Conservation (phyloP, 2,329 filamentous ascomycete genomes). For the Colletotrichum noveboracense region DNA sequence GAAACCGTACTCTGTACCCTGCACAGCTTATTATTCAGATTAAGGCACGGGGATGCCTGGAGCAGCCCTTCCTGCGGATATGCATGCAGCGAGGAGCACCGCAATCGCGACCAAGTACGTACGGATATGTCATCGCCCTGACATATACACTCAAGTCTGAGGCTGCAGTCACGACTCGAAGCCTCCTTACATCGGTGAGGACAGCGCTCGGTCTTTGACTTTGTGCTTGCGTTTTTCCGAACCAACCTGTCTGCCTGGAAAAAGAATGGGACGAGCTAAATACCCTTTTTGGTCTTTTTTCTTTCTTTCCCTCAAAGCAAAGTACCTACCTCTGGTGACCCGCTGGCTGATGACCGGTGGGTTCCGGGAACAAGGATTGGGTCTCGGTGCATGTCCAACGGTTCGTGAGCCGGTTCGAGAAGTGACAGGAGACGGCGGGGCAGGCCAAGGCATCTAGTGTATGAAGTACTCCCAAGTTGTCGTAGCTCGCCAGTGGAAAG, state of each 20-base stretch:
- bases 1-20: neutral
- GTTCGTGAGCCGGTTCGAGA: conserved; percentile 20
- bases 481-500: neutral
- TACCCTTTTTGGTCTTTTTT: neutral
- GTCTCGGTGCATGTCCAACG: conserved; percentile 2
- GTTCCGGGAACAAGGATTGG: neutral
- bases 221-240: neutral
- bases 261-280: neutral
- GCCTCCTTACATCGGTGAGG: neutral
- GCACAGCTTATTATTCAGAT: neutral
- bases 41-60: neutral
- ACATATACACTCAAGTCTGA: neutral
- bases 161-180: neutral
- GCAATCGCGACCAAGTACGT: neutral
- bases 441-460: neutral
- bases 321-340: neutral
- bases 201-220: neutral
- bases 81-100: neutral
- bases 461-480: neutral
- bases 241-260: neutral
- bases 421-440: conserved; percentile 13
- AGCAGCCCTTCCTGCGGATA: neutral
- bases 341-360: neutral
- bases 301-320: neutral
- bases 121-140: neutral